Base-by-base conservation (phyloP, 345 rosid species). In the Camelina sativa region DNA sequence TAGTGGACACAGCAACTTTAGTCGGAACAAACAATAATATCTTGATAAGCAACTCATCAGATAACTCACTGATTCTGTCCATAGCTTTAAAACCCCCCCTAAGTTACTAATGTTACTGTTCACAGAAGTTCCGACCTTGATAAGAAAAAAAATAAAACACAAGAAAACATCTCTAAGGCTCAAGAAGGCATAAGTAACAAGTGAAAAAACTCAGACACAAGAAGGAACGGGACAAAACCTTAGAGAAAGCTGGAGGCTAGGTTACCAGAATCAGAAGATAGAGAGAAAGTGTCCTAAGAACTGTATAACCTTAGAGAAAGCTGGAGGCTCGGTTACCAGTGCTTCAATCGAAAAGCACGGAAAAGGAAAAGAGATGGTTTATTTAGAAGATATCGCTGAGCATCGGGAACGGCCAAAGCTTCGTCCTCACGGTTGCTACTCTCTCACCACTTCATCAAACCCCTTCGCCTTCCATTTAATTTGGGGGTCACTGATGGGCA, bases 1-100 rank as follows among this genome's bases (percentile, higher is more conserved):
- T 69, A 16, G 55, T 69, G 6, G 65, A 69, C 8, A 69, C 65
- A 57, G 34, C 65, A 8, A 57, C 65, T 30, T 44, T 69, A 7
- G 73, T 69, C 6, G 65, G 65, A 57, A 69, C 34, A 4, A 44
- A 30, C 64, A 12, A 1, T 30, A 69, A 44, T 11, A 69, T 57
- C 15, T 56, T 69, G 11, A 69, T 8, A 43, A 69, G 73, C 32
- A 69, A 6, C 1, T 69, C 73, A 57, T 57, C 64, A 7, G 34
- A 12, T 6, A 69, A 43, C 2, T 6, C 55, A 30, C 65, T 69
- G 46, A 69, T 43, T 17, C 2, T 69, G 11, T 69, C 73, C 55
- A 69, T 65, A 44, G 15, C 67, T 62, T 41, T 22, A 2, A 4
- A 62, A 62, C 8, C 7, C 52, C 2, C 23, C 53, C 17, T n/a